phyloP scores from a whole-genome alignment of 225 moss, liverwort and hornwort species.

The Sphagnum tenellum region DNA sequence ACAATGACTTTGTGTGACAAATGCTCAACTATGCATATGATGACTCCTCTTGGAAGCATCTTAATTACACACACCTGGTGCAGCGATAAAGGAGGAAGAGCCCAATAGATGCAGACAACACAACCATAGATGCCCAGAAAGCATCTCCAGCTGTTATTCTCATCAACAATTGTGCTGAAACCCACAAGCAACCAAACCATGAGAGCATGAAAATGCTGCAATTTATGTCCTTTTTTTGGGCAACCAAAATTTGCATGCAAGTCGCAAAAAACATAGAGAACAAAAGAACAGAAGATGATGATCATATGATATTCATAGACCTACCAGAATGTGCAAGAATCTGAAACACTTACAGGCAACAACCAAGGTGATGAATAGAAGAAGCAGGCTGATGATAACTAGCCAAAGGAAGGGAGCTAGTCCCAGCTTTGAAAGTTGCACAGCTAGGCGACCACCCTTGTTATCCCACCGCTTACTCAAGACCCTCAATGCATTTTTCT shows the following conservation, averaged over 20 bases:
- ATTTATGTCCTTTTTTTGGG: too few species aligned
- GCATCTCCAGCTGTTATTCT: slow-evolving; percentile 85
- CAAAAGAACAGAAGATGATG: too few species aligned
- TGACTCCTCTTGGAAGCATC: too few species aligned
- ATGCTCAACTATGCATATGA: too few species aligned
- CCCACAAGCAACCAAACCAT: too few species aligned
- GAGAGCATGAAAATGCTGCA: too few species aligned
- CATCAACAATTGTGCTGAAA: slow-evolving; percentile 48
- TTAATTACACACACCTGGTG: slow-evolving; percentile 35
- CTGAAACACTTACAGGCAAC: slow-evolving; percentile 43
- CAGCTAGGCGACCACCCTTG: slow-evolving; percentile 60
- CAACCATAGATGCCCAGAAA: slow-evolving; percentile 76
- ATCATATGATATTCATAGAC: too few species aligned
- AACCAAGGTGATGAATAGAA: slow-evolving; percentile 62
- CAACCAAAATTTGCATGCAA: too few species aligned
- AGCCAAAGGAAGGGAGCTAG: slow-evolving; percentile 89
- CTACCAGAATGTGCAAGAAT: too few species aligned
- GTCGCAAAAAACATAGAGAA: too few species aligned
- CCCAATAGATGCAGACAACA: slow-evolving; percentile 64
- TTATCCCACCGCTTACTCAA: slow-evolving; percentile 80
- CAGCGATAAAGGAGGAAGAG: slow-evolving; percentile 85
- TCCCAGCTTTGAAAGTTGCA: slow-evolving; percentile 58
- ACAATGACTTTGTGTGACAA: too few species aligned
- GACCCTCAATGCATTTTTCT: slow-evolving; percentile 76
- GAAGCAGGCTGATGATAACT: slow-evolving; percentile 47